Percentiles rank a stretch among this genome's conserved stretches.
Evolutionary conservation across 1,284 basidiomycete species (phyloP).

Genomic region (Bondarzewia mesenterica): DNA sequence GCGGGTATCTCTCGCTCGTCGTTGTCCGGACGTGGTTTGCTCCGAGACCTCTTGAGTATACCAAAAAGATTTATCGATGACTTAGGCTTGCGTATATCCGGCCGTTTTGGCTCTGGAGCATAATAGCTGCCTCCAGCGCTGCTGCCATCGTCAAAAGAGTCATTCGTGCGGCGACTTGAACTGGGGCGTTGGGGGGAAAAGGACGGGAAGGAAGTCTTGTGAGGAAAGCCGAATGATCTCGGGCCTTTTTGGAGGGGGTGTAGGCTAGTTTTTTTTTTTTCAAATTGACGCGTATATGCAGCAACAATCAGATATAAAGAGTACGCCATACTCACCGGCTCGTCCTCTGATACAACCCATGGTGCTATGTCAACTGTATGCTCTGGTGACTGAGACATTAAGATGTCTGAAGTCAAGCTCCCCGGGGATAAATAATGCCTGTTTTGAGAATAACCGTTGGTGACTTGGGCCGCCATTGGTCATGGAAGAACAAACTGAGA

Average conservation of each 20-base stretch:
- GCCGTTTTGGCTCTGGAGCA: constrained; percentile 19
- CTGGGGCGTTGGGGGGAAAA: constrained; percentile 9
- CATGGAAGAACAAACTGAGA: too few species aligned
- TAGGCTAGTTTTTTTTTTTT: constrained; percentile 4
- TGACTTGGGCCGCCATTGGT: constrained; percentile 3
- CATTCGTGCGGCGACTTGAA: constrained; percentile 7
- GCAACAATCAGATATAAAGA: constrained; percentile 1
- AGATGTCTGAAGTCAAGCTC: background rate
- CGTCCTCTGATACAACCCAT: constrained; percentile 7
- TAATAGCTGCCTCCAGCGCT: constrained; percentile 8
- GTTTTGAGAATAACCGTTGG: constrained; percentile 5
- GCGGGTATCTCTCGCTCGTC: constrained; percentile 12
- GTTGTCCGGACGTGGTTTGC: constrained; percentile 20
- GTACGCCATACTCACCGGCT: constrained; percentile 13
- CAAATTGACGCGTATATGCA: background rate
- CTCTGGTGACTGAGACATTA: background rate
- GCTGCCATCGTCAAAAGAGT: constrained; percentile 12
- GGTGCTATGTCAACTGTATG: background rate
- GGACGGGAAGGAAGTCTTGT: constrained; percentile 7
- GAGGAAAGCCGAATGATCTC: constrained; percentile 6
- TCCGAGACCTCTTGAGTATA: constrained; percentile 23
- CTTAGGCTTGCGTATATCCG: constrained; percentile 25
- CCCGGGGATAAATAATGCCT: background rate
- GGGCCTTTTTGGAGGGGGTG: constrained; percentile 11
- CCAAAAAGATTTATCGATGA: constrained; percentile 26